A percentile compares a stretch with the other conserved stretches of the same genome.
phyloP scores from a whole-genome alignment of 768 basidiomycete species.

The Lactarius pseudohatsudake region DNA sequence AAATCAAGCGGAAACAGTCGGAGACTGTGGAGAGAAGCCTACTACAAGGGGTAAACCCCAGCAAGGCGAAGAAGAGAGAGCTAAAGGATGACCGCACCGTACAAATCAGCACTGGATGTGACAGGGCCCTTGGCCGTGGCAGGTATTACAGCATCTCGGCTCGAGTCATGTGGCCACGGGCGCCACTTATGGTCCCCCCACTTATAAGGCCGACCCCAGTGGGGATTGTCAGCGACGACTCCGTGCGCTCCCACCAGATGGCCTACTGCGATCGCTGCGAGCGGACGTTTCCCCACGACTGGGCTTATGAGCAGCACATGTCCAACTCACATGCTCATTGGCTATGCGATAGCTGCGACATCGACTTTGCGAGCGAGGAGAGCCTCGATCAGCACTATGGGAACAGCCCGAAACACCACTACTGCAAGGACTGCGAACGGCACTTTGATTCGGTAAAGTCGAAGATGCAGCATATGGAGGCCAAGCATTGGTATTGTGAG shows the following conservation, averaged over 20 bases:
- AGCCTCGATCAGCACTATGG: constrained; percentile 5
- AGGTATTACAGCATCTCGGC: too few species aligned
- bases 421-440: constrained; percentile 10
- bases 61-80: too few species aligned
- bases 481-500: constrained; percentile 15
- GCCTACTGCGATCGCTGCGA: constrained; percentile 15
- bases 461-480: constrained; percentile 10
- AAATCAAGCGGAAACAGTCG: too few species aligned
- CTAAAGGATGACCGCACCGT: too few species aligned
- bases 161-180: not conserved
- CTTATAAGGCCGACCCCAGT: not conserved
- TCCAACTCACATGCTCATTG: constrained; percentile 1
- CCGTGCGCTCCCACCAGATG: constrained; percentile 9
- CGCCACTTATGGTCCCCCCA: not conserved
- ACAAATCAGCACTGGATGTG: too few species aligned
- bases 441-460: not conserved
- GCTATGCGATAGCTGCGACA: constrained; percentile 5
- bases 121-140: too few species aligned
- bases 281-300: not conserved
- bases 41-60: too few species aligned
- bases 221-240: not conserved
- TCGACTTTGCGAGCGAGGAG: constrained; percentile 10
- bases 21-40: too few species aligned
- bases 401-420: constrained; percentile 7
- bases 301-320: constrained; percentile 1